Conservation (phyloP, 495 filamentous ascomycete species). For the Podospora pseudoanserina region DNA sequence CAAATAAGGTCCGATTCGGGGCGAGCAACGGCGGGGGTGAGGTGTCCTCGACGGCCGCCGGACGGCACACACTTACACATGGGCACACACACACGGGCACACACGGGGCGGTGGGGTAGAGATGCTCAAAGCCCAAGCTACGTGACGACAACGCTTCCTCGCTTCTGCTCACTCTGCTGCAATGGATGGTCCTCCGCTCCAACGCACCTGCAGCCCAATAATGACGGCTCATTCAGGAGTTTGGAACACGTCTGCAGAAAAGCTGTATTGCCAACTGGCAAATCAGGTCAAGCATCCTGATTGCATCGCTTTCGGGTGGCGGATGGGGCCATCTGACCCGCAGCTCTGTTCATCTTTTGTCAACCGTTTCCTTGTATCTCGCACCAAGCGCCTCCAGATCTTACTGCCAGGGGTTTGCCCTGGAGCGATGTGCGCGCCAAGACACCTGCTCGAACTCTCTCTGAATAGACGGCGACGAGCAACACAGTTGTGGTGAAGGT, state of each 20-base stretch:
- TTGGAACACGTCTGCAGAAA: not conserved
- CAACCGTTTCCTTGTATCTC: slow-evolving; percentile 5
- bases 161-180: not conserved
- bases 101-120: not conserved
- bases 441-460: not conserved
- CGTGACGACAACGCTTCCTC: not conserved
- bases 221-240: not conserved
- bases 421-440: not conserved
- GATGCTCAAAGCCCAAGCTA: not conserved
- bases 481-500: not conserved
- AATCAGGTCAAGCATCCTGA: slow-evolving; percentile 2
- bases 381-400: slow-evolving; percentile 8
- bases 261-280: not conserved
- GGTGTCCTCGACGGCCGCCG: not conserved
- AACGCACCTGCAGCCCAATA: not conserved
- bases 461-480: not conserved
- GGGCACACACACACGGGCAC: too few relatives aligned
- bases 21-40: not conserved
- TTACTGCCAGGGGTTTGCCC: not conserved
- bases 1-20: not conserved
- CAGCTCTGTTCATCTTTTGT: not conserved
- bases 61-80: not conserved
- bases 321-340: slow-evolving; percentile 4
- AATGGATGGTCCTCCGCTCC: not conserved
- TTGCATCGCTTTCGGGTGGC: not conserved